phyloP scores from a whole-genome alignment of 305 asterid species.

The Petunia hybrid region DNA sequence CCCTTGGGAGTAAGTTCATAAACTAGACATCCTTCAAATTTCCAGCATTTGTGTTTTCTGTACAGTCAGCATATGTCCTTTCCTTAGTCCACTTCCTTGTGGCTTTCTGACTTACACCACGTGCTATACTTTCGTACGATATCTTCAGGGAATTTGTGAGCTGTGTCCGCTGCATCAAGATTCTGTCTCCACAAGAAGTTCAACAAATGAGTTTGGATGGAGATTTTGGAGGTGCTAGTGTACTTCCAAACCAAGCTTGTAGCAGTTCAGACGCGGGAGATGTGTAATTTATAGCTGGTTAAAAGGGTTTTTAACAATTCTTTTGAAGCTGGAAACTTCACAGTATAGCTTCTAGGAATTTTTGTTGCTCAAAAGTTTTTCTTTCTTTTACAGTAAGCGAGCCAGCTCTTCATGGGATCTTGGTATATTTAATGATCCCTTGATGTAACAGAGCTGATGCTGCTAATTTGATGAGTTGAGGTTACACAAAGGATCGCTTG shows the following conservation, averaged over 20 bases:
- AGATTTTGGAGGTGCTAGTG: slow-evolving; percentile 63
- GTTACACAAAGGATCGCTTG: neutral
- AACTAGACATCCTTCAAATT: slow-evolving; percentile 17
- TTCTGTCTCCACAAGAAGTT: slow-evolving; percentile 95
- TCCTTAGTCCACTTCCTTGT: neutral
- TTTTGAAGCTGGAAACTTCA: slow-evolving; percentile 29
- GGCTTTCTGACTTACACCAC: neutral
- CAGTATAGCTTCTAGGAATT: slow-evolving; percentile 29
- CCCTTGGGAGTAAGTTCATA: slow-evolving; percentile 92
- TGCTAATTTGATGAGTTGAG: neutral
- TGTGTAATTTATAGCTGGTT: slow-evolving; percentile 45
- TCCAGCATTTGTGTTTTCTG: neutral
- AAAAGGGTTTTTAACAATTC: slow-evolving; percentile 27
- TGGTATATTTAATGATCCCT: slow-evolving; percentile 26
- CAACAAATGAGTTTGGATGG: slow-evolving; percentile 98
- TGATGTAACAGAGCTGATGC: slow-evolving; percentile 31
- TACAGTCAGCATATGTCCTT: neutral
- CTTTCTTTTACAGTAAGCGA: slow-evolving; percentile 21
- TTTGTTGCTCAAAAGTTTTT: slow-evolving; percentile 18
- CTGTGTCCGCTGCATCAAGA: slow-evolving; percentile 92
- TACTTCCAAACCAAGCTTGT: slow-evolving; percentile 79
- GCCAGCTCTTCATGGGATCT: slow-evolving; percentile 33
- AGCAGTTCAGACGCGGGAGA: slow-evolving; percentile 82
- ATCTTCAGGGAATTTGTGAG: slow-evolving; percentile 80
- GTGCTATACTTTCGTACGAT: neutral